Base-by-base conservation (phyloP, 2,329 filamentous ascomycete species). In the Aspergillus pseudonomiae region DNA sequence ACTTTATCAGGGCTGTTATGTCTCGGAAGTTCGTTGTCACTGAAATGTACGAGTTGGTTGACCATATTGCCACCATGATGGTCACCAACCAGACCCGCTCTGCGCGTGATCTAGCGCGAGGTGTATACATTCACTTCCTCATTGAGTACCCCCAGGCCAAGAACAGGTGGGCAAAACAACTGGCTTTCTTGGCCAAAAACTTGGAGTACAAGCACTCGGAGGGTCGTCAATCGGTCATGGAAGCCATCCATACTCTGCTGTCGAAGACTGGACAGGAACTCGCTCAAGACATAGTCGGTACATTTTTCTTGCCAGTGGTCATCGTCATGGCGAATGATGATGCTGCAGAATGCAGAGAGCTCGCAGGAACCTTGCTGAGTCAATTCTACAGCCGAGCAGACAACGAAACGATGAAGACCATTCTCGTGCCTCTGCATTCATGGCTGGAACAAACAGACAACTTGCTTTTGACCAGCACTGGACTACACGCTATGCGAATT, bases 71-170 rank as follows among this genome's bases (percentile, higher is more conserved):
- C 54, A 89, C 87, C 4, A 91, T 97, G 76, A 98, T 98, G 94
- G 91, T 99, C 62, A 97, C 91, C 52, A 98, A 98, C 74, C 92
- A 97, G 66, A 94, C 96, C 70, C 91, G 91, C 70, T 89, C 91
- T 67, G 94, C 94, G 2, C 88, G 95, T 59, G 93, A 97, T 75
- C 83, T 96, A 43, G 94, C 94, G 16, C 86, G 95, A 62, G 93
- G 93, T 24, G 91, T 93, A 16, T 99, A 96, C 78, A 91, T 97
- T 77, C 93, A 97, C 69, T 99, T 99, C 80, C 82, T 99, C 61
- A 88, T 94, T 68, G 93, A 97, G 60, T 99, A 97, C 73, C 94
- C 95, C 0, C 95, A 98, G 76, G 93, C 91, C 72, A 94, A 93
- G 78, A 91, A 89, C 66, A 86, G 95, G 16, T 96, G 95, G 89